phyloP scores from a whole-genome alignment of 768 basidiomycete species.

The Leucocoprinus sp. region DNA sequence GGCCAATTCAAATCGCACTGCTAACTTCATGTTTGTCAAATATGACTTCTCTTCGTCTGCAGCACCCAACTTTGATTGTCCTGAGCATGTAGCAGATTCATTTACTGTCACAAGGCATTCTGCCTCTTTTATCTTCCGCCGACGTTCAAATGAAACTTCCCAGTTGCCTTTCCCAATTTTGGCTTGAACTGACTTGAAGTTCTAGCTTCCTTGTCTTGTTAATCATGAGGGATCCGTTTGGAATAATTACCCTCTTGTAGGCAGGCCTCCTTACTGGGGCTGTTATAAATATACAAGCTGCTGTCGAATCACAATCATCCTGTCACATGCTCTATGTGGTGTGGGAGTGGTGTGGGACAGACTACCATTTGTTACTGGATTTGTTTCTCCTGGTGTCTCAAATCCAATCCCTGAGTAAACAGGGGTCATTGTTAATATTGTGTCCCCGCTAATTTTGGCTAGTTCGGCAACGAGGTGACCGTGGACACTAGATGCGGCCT shows the following conservation, averaged over 20 bases:
- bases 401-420: too few species aligned
- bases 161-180: background rate
- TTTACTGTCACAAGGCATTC: slow-evolving; percentile 9
- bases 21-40: slow-evolving; percentile 7
- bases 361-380: too few species aligned
- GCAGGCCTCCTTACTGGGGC: too few species aligned
- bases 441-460: background rate
- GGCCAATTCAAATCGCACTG: slow-evolving; percentile 3
- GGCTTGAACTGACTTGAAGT: background rate
- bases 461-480: slow-evolving; percentile 1
- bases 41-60: slow-evolving; percentile 9
- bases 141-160: background rate
- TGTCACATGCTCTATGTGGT: too few species aligned
- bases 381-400: too few species aligned
- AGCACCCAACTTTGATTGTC: slow-evolving; percentile 1
- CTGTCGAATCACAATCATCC: too few species aligned
- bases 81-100: slow-evolving; percentile 1
- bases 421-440: background rate
- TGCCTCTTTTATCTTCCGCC: slow-evolving; percentile 9
- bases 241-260: too few species aligned
- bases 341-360: too few species aligned
- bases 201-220: background rate
- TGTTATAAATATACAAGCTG: too few species aligned
- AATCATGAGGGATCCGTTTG: too few species aligned
- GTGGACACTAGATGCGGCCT: slow-evolving; percentile 5